Evolutionary conservation across 2,329 filamentous ascomycete genomes (phyloP).

Genomic region (Penicillium sp.): DNA sequence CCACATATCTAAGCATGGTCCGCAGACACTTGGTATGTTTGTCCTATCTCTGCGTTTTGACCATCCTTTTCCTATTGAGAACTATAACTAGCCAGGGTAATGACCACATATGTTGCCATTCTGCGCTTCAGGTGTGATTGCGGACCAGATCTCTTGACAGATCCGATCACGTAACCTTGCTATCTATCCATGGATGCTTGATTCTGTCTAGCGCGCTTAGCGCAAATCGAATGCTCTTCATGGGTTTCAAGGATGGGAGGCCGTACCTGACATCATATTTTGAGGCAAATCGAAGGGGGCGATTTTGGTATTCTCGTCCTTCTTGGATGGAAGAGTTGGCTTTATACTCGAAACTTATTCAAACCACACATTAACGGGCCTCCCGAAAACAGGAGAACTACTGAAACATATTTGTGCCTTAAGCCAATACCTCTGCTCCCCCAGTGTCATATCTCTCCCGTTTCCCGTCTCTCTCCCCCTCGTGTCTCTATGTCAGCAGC

Average conservation of each 20-base stretch:
- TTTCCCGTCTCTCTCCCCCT: too few species aligned
- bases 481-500: too few species aligned
- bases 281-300: background rate
- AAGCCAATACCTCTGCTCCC: too few species aligned
- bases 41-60: background rate
- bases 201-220: background rate
- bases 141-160: conserved; percentile 1
- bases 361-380: too few species aligned
- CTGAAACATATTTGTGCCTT: too few species aligned
- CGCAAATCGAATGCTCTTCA: background rate
- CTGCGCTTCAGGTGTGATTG: background rate
- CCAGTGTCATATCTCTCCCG: too few species aligned
- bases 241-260: background rate
- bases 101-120: background rate
- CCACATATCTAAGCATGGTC: background rate
- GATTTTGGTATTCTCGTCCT: background rate
- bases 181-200: background rate
- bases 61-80: background rate
- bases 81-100: background rate
- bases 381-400: too few species aligned
- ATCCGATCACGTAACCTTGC: background rate
- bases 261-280: background rate
- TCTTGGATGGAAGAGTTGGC: background rate
- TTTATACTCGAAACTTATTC: background rate
- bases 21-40: background rate